Conservation (phyloP, 257 asterid genomes). For the Primulina tabacum region DNA sequence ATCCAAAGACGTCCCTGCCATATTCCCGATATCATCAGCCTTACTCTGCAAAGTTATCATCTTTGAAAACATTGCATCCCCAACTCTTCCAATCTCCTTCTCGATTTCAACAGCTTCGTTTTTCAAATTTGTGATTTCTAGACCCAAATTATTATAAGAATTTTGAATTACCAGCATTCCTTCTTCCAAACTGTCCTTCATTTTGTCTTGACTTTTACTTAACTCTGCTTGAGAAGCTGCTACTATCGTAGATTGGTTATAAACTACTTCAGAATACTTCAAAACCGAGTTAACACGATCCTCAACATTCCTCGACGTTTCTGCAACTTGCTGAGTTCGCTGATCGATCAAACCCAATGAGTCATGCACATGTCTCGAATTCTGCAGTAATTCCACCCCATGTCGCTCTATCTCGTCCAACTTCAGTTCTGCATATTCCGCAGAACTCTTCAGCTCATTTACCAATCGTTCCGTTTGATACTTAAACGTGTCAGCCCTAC, state of each 20-base stretch:
- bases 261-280: slow-evolving; percentile 46
- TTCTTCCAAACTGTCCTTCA: slow-evolving; percentile 60
- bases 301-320: slow-evolving; percentile 54
- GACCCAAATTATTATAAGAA: slow-evolving; percentile 50
- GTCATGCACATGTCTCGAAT: slow-evolving; percentile 48
- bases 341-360: slow-evolving; percentile 49
- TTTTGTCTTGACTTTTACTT: slow-evolving; percentile 49
- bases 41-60: slow-evolving; percentile 55
- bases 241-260: slow-evolving; percentile 62
- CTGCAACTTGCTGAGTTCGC: slow-evolving; percentile 46
- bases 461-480: slow-evolving; percentile 72
- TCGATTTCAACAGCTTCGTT: slow-evolving; percentile 64
- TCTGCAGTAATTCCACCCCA: slow-evolving; percentile 48
- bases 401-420: slow-evolving; percentile 48
- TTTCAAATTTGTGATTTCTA: slow-evolving; percentile 47
- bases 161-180: slow-evolving; percentile 55
- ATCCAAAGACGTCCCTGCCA: slow-evolving; percentile 62
- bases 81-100: slow-evolving; percentile 65
- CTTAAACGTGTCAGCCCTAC: slow-evolving; percentile 71
- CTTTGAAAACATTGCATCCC: slow-evolving; percentile 56
- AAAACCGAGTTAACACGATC: slow-evolving; percentile 49
- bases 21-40: slow-evolving; percentile 61
- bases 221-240: slow-evolving; percentile 65
- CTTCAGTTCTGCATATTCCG: slow-evolving; percentile 63
- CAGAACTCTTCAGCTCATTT: slow-evolving; percentile 57